Conservation (phyloP, 441 rosid species). For the Erodium moschatum region DNA sequence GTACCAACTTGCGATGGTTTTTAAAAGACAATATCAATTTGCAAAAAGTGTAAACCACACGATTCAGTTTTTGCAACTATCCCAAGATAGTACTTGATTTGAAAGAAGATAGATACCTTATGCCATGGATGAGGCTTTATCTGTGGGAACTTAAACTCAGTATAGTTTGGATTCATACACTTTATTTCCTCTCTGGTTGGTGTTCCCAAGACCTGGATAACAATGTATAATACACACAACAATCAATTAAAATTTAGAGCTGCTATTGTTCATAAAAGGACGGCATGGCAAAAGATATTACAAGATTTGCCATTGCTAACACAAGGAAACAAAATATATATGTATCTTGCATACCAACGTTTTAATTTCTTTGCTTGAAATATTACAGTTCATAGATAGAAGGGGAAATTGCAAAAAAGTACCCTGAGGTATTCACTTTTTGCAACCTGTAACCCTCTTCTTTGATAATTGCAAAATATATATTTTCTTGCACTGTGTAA, state of each 20-base stretch:
- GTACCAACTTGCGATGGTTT: no score
- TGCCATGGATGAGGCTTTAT: constrained; percentile 99
- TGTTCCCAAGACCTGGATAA: constrained; percentile 82
- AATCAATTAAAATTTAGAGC: not conserved
- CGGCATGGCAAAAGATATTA: not conserved
- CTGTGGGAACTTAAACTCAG: constrained; percentile 95
- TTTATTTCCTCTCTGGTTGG: constrained; percentile 99
- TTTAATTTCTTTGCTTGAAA: not conserved
- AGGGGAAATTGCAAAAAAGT: no score
- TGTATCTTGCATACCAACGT: no score
- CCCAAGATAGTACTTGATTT: not conserved
- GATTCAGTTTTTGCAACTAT: no score
- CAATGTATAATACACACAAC: constrained; percentile 3
- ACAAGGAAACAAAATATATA: not conserved
- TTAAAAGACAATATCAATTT: no score
- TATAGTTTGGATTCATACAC: constrained; percentile 99
- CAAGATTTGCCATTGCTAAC: not conserved
- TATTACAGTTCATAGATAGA: no score
- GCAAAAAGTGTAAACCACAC: no score
- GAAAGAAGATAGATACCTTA: constrained; percentile 42
- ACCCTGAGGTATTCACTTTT: no score
- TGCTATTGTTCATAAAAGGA: not conserved
- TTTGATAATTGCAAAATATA: no score
- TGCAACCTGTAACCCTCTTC: no score
- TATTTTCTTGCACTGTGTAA: no score